Evolutionary conservation across 163 green algal genomes (phyloP).

Genomic region (Scenedesmus sp.): DNA sequence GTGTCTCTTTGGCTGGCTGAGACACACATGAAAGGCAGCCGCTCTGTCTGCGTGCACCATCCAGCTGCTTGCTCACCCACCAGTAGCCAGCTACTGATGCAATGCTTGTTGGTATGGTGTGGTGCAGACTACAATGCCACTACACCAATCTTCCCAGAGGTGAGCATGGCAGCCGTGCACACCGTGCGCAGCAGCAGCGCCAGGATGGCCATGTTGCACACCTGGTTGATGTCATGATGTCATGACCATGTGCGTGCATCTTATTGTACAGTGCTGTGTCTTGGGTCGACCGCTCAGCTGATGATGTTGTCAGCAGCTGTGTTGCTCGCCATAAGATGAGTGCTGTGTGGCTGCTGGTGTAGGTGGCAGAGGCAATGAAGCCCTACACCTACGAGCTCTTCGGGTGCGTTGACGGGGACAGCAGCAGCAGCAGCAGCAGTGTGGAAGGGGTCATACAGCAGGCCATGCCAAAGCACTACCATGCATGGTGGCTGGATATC

Average conservation of each 20-base stretch:
- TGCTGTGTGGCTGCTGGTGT: slow-evolving; percentile 8
- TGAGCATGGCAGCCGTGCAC: not conserved
- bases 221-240: not conserved
- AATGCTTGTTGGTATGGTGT: not conserved
- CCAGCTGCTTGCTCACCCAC: not conserved
- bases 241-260: no score
- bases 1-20: no score
- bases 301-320: not conserved
- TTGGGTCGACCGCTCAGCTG: no score
- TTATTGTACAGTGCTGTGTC: no score
- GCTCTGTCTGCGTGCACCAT: not conserved
- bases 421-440: not conserved
- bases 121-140: slow-evolving; percentile 86
- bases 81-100: not conserved
- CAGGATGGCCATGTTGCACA: not conserved
- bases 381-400: slow-evolving; percentile 77
- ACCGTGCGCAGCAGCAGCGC: not conserved
- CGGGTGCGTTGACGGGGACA: slow-evolving; percentile 48
- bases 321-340: not conserved
- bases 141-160: slow-evolving; percentile 83
- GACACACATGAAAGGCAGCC: not conserved
- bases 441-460: not conserved
- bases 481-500: not conserved
- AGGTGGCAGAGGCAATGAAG: slow-evolving; percentile 79
- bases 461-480: not conserved